Evolutionary conservation across 352 stramenopile species (phyloP).

Genomic region (Phytophthora pini): DNA sequence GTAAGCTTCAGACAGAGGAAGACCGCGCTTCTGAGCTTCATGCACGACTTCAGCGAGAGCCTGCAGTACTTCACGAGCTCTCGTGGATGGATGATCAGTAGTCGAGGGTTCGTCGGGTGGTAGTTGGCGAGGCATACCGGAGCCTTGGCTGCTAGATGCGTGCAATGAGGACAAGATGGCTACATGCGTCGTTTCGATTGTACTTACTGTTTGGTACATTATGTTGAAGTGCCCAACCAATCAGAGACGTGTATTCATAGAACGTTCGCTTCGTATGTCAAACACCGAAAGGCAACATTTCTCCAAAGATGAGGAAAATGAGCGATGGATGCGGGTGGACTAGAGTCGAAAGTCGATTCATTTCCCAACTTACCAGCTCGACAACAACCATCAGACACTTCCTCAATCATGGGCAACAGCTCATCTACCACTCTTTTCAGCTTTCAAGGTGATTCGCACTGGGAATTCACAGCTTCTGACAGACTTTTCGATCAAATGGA

Average conservation of each 20-base stretch:
- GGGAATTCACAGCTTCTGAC: constrained; percentile 25
- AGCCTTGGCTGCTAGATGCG: constrained; percentile 4
- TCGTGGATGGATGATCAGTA: background rate
- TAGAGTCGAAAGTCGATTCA: constrained; percentile 18
- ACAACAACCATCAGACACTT: constrained; percentile 10
- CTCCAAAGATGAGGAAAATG: constrained; percentile 16
- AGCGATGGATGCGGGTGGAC: background rate
- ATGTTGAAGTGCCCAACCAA: constrained; percentile 36
- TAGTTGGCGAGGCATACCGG: constrained; percentile 17
- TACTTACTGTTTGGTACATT: constrained; percentile 24
- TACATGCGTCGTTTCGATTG: constrained; percentile 29
- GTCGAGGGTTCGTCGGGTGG: background rate
- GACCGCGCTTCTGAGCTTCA: constrained; percentile 55
- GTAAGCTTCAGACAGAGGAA: constrained; percentile 59
- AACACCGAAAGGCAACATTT: constrained; percentile 33
- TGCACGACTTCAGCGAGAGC: constrained; percentile 55
- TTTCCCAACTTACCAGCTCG: constrained; percentile 45
- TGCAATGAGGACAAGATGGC: constrained; percentile 26
- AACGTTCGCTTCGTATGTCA: constrained; percentile 22
- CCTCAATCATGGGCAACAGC: constrained; percentile 54
- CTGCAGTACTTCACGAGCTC: constrained; percentile 33
- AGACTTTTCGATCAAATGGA: constrained; percentile 31
- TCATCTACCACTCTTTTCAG: constrained; percentile 40
- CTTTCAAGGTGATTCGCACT: constrained; percentile 1
- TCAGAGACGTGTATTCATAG: constrained; percentile 21